phyloP scores from a whole-genome alignment of 2,329 filamentous ascomycete genomes.

The Dactylellina drechsleri region DNA sequence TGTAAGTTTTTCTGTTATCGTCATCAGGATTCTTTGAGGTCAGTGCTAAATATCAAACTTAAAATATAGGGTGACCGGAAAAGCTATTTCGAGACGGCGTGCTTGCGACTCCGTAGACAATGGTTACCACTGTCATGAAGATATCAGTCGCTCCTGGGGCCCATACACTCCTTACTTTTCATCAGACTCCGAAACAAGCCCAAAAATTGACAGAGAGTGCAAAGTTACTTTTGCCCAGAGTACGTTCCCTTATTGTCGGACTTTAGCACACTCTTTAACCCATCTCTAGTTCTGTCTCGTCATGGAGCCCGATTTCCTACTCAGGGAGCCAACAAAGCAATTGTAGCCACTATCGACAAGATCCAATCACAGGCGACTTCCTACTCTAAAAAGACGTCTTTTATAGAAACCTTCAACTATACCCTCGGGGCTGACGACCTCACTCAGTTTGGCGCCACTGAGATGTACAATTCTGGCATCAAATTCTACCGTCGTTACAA shows the following conservation, averaged over 20 bases:
- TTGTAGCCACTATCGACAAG: constrained; percentile 68
- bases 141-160: constrained; percentile 78
- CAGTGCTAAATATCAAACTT: not conserved
- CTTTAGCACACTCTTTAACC: not conserved
- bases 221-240: constrained; percentile 78
- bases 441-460: constrained; percentile 73
- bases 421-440: constrained; percentile 75
- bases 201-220: constrained; percentile 73
- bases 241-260: not conserved
- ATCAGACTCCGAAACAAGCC: constrained; percentile 67
- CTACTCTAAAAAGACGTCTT: constrained; percentile 73
- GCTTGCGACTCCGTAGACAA: constrained; percentile 67
- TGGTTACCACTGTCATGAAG: constrained; percentile 72
- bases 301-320: constrained; percentile 89
- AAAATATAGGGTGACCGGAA: constrained; percentile 22
- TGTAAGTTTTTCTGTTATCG: constrained; percentile 7
- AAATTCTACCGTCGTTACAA: constrained; percentile 80
- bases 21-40: no score
- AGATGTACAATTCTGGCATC: constrained; percentile 78
- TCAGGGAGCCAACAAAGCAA: constrained; percentile 70
- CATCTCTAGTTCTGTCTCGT: constrained; percentile 72
- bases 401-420: constrained; percentile 78
- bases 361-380: constrained; percentile 60
- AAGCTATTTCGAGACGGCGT: constrained; percentile 10
- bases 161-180: constrained; percentile 88